Base-by-base conservation (phyloP, 768 basidiomycete species). In the Mycena pura region DNA sequence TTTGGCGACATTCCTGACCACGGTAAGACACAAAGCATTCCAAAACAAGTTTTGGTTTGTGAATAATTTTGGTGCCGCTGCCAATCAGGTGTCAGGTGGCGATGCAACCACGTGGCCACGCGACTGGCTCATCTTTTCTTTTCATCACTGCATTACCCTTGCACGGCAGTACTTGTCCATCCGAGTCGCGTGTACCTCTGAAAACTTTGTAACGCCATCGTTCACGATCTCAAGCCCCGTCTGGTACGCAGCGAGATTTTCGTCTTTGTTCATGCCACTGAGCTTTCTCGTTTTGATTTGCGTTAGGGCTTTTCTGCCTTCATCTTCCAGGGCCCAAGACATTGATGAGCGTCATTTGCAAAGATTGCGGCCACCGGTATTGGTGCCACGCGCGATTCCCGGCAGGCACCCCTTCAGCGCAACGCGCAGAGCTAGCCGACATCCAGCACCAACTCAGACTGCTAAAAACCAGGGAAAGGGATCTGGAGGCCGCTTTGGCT, bases 81-180 rank as follows among this genome's bases (percentile, higher is more conserved):
- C 46, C 29, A 48, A 48, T 48, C 46, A 48, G 46, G 46, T 48
- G 46, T 48, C 46, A 48, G 46, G 46, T 48, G 46, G 46, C 31
- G 46, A 34, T 48, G 46, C 46, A 34, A 31, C 46, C 46, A 32
- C 31, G 43, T 25, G n/a, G 46, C 46, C 46, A 32, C 31, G 43
- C 43, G n/a, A 25, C 45, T 28, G 25, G 27, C 27, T 46, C 45
- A 28, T 28, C 45, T 46, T 46, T 29, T 46, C 46, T 22, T 22
- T 7, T 6, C 40, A 41, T 22, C 41, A 43, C 40, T 22, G 6
- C 40, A n/a, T n/a, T n/a, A n/a, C 40, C 9, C 43, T 15, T 27
- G 24, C 43, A 27, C 43, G 43, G 9, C 45, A 31, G 19, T 15
- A 21, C 46, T 34, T 34, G 29, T 31, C 29, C 46, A 48, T 48